phyloP scores from a whole-genome alignment of 1,284 basidiomycete species.

The Marasmius fiardii region DNA sequence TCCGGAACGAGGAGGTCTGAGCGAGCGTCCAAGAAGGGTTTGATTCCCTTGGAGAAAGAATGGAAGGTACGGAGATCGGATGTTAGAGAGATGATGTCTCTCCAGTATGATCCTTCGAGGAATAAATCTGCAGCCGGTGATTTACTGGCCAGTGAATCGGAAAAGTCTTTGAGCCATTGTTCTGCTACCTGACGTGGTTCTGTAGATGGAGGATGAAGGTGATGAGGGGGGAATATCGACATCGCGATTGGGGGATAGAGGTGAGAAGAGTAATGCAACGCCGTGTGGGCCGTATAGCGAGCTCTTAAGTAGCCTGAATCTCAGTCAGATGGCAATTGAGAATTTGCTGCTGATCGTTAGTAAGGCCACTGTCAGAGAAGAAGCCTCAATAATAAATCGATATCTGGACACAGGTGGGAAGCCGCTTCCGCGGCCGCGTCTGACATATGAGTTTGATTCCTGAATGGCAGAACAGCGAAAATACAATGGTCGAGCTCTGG shows the following conservation, averaged over 20 bases:
- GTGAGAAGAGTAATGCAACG: too few species aligned
- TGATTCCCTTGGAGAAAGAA: slow-evolving; percentile 28
- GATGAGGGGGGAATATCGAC: not conserved
- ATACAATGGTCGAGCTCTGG: too few species aligned
- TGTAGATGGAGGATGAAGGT: slow-evolving; percentile 4
- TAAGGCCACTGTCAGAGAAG: too few species aligned
- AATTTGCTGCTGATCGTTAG: too few species aligned
- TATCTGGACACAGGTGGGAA: too few species aligned
- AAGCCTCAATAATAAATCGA: too few species aligned
- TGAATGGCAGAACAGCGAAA: too few species aligned
- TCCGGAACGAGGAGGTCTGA: slow-evolving; percentile 25
- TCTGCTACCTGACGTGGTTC: slow-evolving; percentile 5
- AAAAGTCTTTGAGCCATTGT: slow-evolving; percentile 21
- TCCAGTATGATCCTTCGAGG: slow-evolving; percentile 43
- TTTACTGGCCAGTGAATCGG: slow-evolving; percentile 14
- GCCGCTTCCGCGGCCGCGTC: too few species aligned
- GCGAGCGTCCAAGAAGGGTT: slow-evolving; percentile 35
- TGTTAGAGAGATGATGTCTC: slow-evolving; percentile 52
- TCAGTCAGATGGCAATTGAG: too few species aligned
- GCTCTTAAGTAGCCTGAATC: too few species aligned
- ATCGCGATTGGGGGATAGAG: not conserved
- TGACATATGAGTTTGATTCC: too few species aligned
- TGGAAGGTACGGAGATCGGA: slow-evolving; percentile 58
- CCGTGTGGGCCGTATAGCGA: too few species aligned
- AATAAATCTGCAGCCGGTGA: slow-evolving; percentile 23